Evolutionary conservation across 106 monocot genomes (phyloP).

Genomic region (Dendrobium catenatum): DNA sequence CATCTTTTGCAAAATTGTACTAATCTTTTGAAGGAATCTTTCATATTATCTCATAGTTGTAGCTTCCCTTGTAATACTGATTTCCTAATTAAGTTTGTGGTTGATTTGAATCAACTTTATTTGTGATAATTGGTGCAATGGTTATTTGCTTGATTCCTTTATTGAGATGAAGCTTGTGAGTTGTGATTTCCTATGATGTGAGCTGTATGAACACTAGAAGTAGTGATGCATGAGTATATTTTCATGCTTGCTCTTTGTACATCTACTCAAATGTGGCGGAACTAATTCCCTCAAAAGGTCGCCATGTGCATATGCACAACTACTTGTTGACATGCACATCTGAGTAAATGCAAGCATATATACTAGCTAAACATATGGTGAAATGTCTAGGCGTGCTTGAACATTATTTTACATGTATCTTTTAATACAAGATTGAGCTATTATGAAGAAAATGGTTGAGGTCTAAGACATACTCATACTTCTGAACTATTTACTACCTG

Average conservation of each 20-base stretch:
- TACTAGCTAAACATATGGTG: not conserved
- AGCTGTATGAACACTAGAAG: not conserved
- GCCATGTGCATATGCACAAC: not conserved
- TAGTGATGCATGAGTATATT: not conserved
- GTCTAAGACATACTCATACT: not conserved
- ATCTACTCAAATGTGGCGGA: not conserved
- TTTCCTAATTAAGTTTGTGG: not conserved
- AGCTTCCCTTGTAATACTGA: not conserved
- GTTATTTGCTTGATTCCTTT: not conserved
- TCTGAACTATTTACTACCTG: not conserved
- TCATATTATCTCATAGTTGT: not conserved
- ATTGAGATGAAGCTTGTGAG: not conserved
- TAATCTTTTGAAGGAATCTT: constrained; percentile 3
- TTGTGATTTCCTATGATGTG: not conserved
- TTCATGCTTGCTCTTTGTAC: not conserved
- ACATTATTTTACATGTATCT: not conserved
- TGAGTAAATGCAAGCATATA: not conserved
- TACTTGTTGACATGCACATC: not conserved
- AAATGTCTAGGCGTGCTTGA: not conserved
- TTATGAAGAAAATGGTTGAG: not conserved
- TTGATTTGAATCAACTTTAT: not conserved
- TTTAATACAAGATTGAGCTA: not conserved
- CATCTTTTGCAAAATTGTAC: not conserved
- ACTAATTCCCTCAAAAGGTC: not conserved
- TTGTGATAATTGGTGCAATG: not conserved